These are phyloP conservation scores for Nicotiana rustica DNA, from an alignment of 305 asterid genomes.

Conservation along the genomic window DNA sequence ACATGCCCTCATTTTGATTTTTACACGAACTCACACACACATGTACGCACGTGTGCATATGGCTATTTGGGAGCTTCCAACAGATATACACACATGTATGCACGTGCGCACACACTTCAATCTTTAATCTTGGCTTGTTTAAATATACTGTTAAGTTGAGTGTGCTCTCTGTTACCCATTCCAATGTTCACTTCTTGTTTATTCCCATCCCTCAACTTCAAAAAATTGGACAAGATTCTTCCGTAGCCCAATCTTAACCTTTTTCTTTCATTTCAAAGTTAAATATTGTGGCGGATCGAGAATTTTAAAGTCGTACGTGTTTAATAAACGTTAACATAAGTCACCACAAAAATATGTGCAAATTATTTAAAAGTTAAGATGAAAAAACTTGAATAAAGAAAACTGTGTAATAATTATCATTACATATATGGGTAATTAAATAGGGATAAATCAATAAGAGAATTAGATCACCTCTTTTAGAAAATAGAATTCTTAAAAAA, in stretches of 20 bases:
- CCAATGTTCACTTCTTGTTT: conserved; percentile 23
- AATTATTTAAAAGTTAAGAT: too few relatives aligned
- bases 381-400: too few relatives aligned
- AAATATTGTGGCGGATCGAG: too few relatives aligned
- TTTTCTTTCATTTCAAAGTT: too few relatives aligned
- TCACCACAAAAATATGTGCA: too few relatives aligned
- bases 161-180: conserved; percentile 22
- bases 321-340: too few relatives aligned
- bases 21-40: conserved; percentile 88
- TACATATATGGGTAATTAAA: too few relatives aligned
- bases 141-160: conserved; percentile 8
- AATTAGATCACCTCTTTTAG: background rate
- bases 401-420: too few relatives aligned
- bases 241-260: background rate
- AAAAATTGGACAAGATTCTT: background rate
- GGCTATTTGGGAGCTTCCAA: conserved; percentile 51
- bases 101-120: conserved; percentile 92
- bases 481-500: background rate
- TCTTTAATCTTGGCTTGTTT: conserved; percentile 42
- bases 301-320: too few relatives aligned
- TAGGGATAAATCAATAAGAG: background rate
- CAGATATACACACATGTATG: conserved; percentile 80
- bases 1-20: conserved; percentile 56
- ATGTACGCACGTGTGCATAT: conserved; percentile 93
- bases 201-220: background rate